phyloP scores from a whole-genome alignment of 106 monocot species.

The Dioscorea zingiberensis region DNA sequence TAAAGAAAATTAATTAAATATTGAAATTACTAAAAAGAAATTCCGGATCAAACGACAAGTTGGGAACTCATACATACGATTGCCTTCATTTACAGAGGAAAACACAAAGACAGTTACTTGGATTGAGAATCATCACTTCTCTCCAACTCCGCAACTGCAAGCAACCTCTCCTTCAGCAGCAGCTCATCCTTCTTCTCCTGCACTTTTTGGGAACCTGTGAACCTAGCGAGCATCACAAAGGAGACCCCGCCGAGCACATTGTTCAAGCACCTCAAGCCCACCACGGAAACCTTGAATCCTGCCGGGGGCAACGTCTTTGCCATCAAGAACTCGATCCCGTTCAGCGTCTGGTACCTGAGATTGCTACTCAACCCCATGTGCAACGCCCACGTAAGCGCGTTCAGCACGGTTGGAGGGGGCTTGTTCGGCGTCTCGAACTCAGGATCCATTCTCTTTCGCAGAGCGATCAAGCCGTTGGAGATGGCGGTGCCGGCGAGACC shows the following conservation, averaged over 20 bases:
- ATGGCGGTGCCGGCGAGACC: conserved; percentile 66
- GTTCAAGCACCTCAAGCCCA: conserved; percentile 64
- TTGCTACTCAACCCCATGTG: conserved; percentile 85
- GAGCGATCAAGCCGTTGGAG: conserved; percentile 56
- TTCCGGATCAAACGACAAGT: too few relatives aligned
- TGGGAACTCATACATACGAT: too few relatives aligned
- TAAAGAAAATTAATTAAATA: too few relatives aligned
- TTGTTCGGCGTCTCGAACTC: conserved; percentile 64
- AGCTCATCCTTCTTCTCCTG: conserved; percentile 1
- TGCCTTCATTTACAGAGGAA: too few relatives aligned
- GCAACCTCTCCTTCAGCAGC: conserved; percentile 29
- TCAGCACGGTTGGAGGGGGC: conserved; percentile 60
- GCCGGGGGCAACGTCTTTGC: conserved; percentile 34
- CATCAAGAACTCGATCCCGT: conserved; percentile 60
- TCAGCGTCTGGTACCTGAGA: conserved; percentile 75
- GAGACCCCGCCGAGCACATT: conserved; percentile 75
- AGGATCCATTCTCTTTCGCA: conserved; percentile 62
- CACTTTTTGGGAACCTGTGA: conserved; percentile 63
- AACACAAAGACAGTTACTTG: too few relatives aligned
- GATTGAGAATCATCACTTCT: too few relatives aligned
- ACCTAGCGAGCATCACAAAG: conserved; percentile 61
- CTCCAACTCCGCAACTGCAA: not conserved
- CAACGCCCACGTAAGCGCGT: conserved; percentile 65
- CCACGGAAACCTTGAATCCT: conserved; percentile 53
- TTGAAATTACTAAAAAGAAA: too few relatives aligned